Conservation (phyloP, 2,329 filamentous ascomycete species). For the Fusarium aywerte region DNA sequence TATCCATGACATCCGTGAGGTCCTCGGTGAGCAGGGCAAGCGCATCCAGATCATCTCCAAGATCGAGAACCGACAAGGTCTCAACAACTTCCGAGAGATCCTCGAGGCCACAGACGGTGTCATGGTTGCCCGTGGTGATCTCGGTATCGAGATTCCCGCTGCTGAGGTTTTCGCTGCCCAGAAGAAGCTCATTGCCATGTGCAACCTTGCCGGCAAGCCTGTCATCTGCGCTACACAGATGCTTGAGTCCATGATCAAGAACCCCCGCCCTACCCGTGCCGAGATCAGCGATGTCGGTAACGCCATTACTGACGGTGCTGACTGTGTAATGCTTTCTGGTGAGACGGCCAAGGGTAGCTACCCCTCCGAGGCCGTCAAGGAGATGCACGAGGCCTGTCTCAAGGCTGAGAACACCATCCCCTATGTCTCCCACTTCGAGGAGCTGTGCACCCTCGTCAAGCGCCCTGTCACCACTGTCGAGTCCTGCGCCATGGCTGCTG, state of each 20-base stretch:
- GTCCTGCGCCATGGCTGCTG: constrained; percentile 96
- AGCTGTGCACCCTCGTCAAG: constrained; percentile 84
- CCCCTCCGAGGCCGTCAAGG: constrained; percentile 87
- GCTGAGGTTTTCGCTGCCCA: constrained; percentile 99
- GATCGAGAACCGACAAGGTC: constrained; percentile 99
- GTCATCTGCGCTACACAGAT: constrained; percentile 99
- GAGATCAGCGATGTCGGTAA: constrained; percentile 99
- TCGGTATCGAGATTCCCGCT: constrained; percentile 96
- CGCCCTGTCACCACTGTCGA: constrained; percentile 89
- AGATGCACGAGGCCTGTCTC: constrained; percentile 99
- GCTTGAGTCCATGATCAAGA: constrained; percentile 99
- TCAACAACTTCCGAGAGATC: constrained; percentile 99
- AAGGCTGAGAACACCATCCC: constrained; percentile 97
- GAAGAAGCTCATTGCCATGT: constrained; percentile 99
- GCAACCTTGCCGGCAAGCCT: constrained; percentile 98
- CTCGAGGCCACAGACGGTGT: constrained; percentile 96
- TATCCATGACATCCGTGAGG: constrained; percentile 89
- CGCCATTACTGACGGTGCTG: constrained; percentile 94
- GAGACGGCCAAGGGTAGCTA: constrained; percentile 99
- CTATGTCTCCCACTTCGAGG: constrained; percentile 96
- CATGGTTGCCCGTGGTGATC: constrained; percentile 98
- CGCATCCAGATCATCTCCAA: constrained; percentile 99
- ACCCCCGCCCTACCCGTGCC: constrained; percentile 95
- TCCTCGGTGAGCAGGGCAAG: constrained; percentile 90
- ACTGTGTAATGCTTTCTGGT: constrained; percentile 99